Base-by-base conservation (phyloP, 495 filamentous ascomycete genomes). In the Podospora tetraspora region DNA sequence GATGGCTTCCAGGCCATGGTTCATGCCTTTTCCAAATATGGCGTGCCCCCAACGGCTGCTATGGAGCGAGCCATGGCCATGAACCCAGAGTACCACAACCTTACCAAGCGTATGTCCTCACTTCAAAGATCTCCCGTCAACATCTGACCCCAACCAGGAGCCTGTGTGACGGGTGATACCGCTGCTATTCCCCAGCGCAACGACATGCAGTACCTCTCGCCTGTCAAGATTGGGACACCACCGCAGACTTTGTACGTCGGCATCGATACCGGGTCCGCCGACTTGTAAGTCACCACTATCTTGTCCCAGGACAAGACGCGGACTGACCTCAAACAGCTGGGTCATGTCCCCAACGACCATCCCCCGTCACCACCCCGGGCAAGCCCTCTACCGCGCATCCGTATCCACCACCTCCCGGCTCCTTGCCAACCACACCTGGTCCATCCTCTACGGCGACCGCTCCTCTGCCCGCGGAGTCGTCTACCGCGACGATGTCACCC, bases 241-340 rank as follows among this genome's bases (percentile, higher is more conserved):
- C 80, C 79, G 11, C 84, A 86, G 59, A 87, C 83, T 16, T 69
- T 92, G 71, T 84, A 87, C 71, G 72, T 92, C 70, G 87, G 89
- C 71, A 84, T 91, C 72, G 90, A 92, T 72, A 91, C 90, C 62
- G 90, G 90, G 2, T 89, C 87, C 59, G 86, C 89, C 57, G 90
- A 92, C 77, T 84, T 92, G 85, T 90, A 66, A 69, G 72, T 71
- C 57, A 70, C 70, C 37, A 52, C 56, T 61, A 43, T 66, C 74
- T 37, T 64, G 86, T 77, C 91, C 90, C 80, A 78, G 77, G 63
- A 70, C 81, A 68, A 58, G 19, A 23, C 19, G 12, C 32, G 24
- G 37, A 32, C 56, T 56, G 12, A 34, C 58, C 29, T 6, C 23
- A 21, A 60, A n/a, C 57, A 69, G 69, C 24, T 70, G 71, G 71